Conservation (phyloP, 169 alveolate species). For the Cryptosporidium meleagridis region DNA sequence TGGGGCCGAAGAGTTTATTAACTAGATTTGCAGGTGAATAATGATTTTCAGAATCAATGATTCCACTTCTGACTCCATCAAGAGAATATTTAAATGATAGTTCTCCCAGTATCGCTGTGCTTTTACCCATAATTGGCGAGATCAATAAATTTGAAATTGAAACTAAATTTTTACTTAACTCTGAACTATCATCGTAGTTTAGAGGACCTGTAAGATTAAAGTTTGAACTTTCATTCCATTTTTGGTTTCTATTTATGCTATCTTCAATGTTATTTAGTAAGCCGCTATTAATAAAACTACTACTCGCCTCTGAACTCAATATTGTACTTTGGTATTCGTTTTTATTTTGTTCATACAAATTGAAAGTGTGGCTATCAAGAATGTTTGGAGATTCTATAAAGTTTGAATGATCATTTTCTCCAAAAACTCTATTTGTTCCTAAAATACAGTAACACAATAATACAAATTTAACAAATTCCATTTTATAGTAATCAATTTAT, state of each 20-base stretch:
- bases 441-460: not conserved
- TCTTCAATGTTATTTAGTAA: not conserved
- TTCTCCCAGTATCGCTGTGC: slow-evolving; percentile 20
- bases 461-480: not conserved
- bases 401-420: not conserved
- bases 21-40: not conserved
- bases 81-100: slow-evolving; percentile 35
- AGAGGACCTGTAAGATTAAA: not conserved
- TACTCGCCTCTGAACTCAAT: not conserved
- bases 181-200: not conserved
- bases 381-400: not conserved
- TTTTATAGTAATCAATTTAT: not conserved
- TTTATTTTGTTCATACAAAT: not conserved
- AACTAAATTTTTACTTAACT: not conserved
- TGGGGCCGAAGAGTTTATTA: slow-evolving; percentile 23
- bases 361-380: not conserved
- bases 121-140: slow-evolving; percentile 60
- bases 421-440: not conserved
- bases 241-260: not conserved
- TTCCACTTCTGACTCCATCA: slow-evolving; percentile 15
- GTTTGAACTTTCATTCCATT: not conserved
- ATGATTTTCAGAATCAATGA: not conserved
- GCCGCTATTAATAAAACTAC: not conserved
- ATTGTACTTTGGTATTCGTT: not conserved
- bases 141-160: slow-evolving; percentile 15